phyloP scores from a whole-genome alignment of 1,139 yeast species.

The Hyphopichia khmerensis region DNA sequence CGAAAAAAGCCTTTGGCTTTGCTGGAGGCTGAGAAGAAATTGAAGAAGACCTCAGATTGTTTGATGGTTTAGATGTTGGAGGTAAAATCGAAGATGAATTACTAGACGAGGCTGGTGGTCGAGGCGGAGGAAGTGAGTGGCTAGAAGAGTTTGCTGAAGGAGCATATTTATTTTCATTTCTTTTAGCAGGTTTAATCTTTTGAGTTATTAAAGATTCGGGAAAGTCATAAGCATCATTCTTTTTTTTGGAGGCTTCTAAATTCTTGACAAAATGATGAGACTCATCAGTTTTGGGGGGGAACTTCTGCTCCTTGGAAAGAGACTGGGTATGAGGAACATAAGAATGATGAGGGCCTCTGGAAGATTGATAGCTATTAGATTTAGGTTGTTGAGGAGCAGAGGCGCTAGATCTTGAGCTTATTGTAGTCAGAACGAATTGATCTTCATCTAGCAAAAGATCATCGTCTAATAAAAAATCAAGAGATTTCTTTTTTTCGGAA shows the following conservation, averaged over 20 bases:
- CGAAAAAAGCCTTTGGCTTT: slow-evolving; percentile 43
- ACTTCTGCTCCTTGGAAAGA: slow-evolving; percentile 2
- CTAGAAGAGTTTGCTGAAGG: slow-evolving; percentile 30
- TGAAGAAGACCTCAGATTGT: slow-evolving; percentile 2
- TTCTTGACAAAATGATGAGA: slow-evolving; percentile 23
- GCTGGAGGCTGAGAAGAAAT: slow-evolving; percentile 6
- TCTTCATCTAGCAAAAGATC: slow-evolving; percentile 41
- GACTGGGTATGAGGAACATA: slow-evolving; percentile 2
- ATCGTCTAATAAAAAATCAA: slow-evolving; percentile 47
- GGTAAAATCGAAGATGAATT: slow-evolving; percentile 8
- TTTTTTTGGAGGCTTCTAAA: slow-evolving; percentile 49
- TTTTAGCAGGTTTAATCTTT: slow-evolving; percentile 26
- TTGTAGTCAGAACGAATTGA: not conserved
- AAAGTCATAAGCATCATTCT: slow-evolving; percentile 76
- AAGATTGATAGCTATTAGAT: not conserved
- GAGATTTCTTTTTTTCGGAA: slow-evolving; percentile 2
- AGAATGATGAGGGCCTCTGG: slow-evolving; percentile 4
- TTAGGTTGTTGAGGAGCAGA: slow-evolving; percentile 1
- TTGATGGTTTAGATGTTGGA: slow-evolving; percentile 7
- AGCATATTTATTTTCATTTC: slow-evolving; percentile 26
- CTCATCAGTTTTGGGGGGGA: slow-evolving; percentile 6
- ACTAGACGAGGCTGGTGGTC: slow-evolving; percentile 3
- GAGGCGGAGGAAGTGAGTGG: slow-evolving; percentile 11
- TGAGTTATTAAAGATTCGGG: slow-evolving; percentile 61
- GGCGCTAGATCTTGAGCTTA: slow-evolving; percentile 3